Evolutionary conservation across 495 filamentous ascomycete genomes (phyloP).

Genomic region (Daldinia childiae): DNA sequence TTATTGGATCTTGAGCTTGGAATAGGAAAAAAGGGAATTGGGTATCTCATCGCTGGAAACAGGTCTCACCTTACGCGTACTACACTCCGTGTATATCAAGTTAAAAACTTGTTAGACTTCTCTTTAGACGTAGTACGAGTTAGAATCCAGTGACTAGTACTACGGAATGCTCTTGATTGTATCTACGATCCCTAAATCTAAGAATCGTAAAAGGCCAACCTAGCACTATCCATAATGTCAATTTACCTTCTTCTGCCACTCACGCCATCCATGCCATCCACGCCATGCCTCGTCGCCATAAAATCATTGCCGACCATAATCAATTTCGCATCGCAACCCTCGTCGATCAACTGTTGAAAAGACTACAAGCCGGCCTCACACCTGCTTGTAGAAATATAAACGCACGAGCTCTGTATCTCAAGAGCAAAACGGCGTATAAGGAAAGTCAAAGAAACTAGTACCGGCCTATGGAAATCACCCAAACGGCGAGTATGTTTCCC

Average conservation of each 20-base stretch:
- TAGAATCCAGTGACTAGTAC: slow-evolving; percentile 2
- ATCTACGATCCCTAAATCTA: slow-evolving; percentile 26
- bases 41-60: slow-evolving; percentile 20
- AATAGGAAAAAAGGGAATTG: neutral
- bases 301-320: neutral
- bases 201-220: slow-evolving; percentile 29
- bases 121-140: neutral
- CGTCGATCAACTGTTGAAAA: slow-evolving; percentile 4
- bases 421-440: slow-evolving; percentile 28
- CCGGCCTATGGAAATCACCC: slow-evolving; percentile 42
- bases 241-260: slow-evolving; percentile 8
- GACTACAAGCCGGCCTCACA: neutral
- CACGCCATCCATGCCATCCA: neutral
- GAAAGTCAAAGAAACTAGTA: slow-evolving; percentile 23
- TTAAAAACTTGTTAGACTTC: slow-evolving; percentile 4
- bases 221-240: slow-evolving; percentile 21
- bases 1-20: neutral
- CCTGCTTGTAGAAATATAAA: neutral
- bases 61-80: slow-evolving; percentile 23
- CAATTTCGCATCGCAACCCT: slow-evolving; percentile 5
- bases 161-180: slow-evolving; percentile 25
- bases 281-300: neutral
- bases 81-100: slow-evolving; percentile 1
- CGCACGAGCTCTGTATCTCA: slow-evolving; percentile 34
- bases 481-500: slow-evolving; percentile 34